phyloP scores from a whole-genome alignment of 495 filamentous ascomycete species.

The Glonium stellatum region DNA sequence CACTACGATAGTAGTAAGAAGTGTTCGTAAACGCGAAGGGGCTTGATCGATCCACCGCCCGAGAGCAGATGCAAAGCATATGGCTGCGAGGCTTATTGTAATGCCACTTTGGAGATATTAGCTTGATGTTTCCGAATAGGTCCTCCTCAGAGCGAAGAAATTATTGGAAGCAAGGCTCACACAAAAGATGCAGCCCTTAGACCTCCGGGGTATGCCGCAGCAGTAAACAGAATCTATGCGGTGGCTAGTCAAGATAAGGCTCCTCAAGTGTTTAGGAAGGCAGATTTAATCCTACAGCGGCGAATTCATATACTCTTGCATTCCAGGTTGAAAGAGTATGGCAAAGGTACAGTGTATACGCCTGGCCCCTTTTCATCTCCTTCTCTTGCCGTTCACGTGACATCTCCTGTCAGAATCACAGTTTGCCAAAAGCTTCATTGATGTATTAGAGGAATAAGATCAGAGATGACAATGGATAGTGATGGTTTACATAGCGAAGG shows the following conservation, averaged over 20 bases:
- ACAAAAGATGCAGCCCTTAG: neutral
- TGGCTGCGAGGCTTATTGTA: neutral
- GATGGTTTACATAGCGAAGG: neutral
- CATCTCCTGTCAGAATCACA: neutral
- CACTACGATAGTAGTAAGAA: neutral
- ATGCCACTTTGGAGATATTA: neutral
- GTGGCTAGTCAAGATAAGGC: neutral
- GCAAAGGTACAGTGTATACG: neutral
- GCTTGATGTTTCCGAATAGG: neutral
- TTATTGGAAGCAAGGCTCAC: neutral
- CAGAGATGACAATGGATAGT: neutral
- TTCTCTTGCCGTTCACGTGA: neutral
- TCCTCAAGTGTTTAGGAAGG: neutral
- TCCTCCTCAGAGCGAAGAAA: neutral
- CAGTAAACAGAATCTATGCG: neutral
- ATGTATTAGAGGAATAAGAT: neutral
- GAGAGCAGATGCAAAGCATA: neutral
- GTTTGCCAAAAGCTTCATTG: neutral
- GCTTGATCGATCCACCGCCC: slow-evolving; percentile 3
- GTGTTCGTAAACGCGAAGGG: neutral
- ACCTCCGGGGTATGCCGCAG: slow-evolving; percentile 1
- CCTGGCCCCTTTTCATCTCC: neutral
- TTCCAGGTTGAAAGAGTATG: slow-evolving; percentile 1
- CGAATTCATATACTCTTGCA: slow-evolving; percentile 1
- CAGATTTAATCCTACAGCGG: neutral